Base-by-base conservation (phyloP, 2,329 filamentous ascomycete species). In the Remersonia thermophila region DNA sequence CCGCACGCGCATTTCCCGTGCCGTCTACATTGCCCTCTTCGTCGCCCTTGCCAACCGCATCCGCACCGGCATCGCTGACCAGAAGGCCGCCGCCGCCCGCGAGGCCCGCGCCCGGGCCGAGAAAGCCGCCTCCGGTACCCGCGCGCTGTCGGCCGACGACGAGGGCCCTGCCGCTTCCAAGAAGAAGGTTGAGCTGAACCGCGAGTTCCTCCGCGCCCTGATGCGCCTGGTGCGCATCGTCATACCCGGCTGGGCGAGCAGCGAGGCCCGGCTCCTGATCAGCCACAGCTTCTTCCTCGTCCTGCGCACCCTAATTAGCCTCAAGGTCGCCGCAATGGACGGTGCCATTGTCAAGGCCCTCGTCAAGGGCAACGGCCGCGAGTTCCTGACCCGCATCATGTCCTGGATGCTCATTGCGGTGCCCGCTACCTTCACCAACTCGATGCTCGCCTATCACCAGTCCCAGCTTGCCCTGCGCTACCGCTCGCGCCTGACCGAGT, bases 331-430 rank as follows among this genome's bases (percentile, higher is more conserved):
- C 2, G 87, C 94, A 57, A 78, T 98, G 67, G 91, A 98, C 59
- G 91, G 91, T 31, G 78, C 79, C 42, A 74, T 98, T 41, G 91
- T 98, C 40, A 94, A 91, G 61, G 87, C 77, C 45, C 64, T 98
- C 38, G 87, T 98, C 31, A 80, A 86, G 58, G 91, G 91, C 2
- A 91, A 80, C 47, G 91, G 89, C 12, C 83, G 77, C 57, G 86
- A 93, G 47, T 98, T 98, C 48, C 55, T 96, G 50, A 77, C 79
- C 48, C 78, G 85, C 1, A 77, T 98, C 49, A 73, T 93, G 5
- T 95, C 89, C 86, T 98, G 91, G 91, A 98, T 98, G 91, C 58
- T 89, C 37, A 91, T 98, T 47, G 89, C 91, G 17, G 71, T 98
- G 12, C 91, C 91, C 8, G 91, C 91, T 2, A 96, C 91, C 0